Percentiles rank a stretch among this genome's conserved stretches.
These are phyloP conservation scores for Trapa bicornis DNA, from an alignment of 345 rosid species.

Conservation along the genomic window DNA sequence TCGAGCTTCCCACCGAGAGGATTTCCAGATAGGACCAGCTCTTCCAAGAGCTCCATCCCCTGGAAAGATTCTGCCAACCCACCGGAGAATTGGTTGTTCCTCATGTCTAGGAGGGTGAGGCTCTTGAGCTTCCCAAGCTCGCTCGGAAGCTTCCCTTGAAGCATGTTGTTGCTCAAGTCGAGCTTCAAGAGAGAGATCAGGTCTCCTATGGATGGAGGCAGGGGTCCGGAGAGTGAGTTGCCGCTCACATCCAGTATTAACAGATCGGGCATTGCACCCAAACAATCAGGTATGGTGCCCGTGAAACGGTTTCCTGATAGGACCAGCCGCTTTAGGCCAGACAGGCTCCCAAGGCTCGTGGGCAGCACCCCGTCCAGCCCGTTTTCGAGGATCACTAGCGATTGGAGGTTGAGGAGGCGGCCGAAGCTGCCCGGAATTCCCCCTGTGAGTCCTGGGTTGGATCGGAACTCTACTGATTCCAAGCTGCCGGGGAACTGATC, in stretches of 20 bases:
- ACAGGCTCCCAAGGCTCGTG: conserved; percentile 31
- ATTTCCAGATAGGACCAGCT: conserved; percentile 53
- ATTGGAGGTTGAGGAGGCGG: conserved; percentile 45
- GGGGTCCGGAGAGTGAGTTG: conserved; percentile 50
- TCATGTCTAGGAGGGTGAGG: conserved; percentile 64
- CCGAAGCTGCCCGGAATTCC: conserved; percentile 45
- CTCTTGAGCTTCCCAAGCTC: conserved; percentile 44
- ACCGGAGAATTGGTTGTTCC: conserved; percentile 63
- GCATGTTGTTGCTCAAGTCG: conserved; percentile 60
- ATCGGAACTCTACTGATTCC: conserved; percentile 63
- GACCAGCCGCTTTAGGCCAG: conserved; percentile 53
- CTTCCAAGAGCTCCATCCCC: conserved; percentile 52
- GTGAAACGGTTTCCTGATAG: conserved; percentile 49
- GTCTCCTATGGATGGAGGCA: conserved; percentile 45
- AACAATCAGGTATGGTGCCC: conserved; percentile 46
- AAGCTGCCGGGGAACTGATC: conserved; percentile 36
- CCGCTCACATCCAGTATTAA: conserved; percentile 70
- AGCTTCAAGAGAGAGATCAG: conserved; percentile 65
- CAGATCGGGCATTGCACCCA: conserved; percentile 35
- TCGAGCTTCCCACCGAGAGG: conserved; percentile 45
- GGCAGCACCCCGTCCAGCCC: conserved; percentile 50
- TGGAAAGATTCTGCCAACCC: conserved; percentile 44
- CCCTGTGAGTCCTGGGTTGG: conserved; percentile 68
- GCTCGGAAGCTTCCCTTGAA: conserved; percentile 41
- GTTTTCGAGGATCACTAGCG: conserved; percentile 63